Evolutionary conservation across 2,329 filamentous ascomycete species (phyloP).

Genomic region (Trichoderma citrinoviride): DNA sequence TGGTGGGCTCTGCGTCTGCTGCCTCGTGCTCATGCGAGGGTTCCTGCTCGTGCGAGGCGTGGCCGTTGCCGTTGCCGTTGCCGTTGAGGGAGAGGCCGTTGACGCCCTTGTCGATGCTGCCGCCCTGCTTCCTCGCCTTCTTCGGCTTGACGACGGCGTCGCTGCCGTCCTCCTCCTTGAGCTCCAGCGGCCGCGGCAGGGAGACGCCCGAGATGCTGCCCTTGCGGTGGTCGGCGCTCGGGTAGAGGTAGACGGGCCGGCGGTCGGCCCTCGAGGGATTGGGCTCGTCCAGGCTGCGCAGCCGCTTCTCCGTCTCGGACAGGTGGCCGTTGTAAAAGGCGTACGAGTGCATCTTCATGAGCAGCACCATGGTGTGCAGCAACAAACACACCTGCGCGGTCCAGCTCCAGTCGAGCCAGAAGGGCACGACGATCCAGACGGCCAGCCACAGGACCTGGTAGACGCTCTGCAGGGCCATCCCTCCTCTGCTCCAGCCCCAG

Average conservation of each 20-base stretch:
- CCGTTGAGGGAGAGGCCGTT: neutral
- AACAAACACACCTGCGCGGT: conserved; percentile 94
- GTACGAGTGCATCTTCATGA: conserved; percentile 99
- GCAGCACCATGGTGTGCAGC: conserved; percentile 81
- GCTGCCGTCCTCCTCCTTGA: conserved; percentile 9
- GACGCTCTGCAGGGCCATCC: conserved; percentile 78
- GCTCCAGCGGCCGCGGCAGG: conserved; percentile 19
- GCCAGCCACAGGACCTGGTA: conserved; percentile 77
- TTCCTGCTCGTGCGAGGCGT: neutral
- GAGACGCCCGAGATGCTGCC: conserved; percentile 39
- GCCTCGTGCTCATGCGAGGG: neutral
- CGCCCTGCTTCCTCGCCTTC: neutral
- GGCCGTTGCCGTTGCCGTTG: neutral
- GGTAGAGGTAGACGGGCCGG: conserved; percentile 74
- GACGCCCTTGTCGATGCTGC: neutral
- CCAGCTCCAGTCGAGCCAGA: conserved; percentile 88
- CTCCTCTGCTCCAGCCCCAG: conserved; percentile 71
- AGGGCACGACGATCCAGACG: conserved; percentile 83
- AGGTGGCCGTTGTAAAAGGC: conserved; percentile 98
- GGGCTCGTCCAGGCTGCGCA: conserved; percentile 76
- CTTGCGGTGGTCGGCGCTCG: conserved; percentile 53
- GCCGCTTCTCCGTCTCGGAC: conserved; percentile 77
- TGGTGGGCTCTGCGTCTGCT: conserved; percentile 18
- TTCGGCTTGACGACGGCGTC: neutral
- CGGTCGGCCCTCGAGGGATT: conserved; percentile 63